A percentile compares a stretch with the other conserved stretches of the same genome.
These are phyloP conservation scores for Ophiostoma ips DNA, from an alignment of 2,329 filamentous ascomycete species.

Conservation along the genomic window DNA sequence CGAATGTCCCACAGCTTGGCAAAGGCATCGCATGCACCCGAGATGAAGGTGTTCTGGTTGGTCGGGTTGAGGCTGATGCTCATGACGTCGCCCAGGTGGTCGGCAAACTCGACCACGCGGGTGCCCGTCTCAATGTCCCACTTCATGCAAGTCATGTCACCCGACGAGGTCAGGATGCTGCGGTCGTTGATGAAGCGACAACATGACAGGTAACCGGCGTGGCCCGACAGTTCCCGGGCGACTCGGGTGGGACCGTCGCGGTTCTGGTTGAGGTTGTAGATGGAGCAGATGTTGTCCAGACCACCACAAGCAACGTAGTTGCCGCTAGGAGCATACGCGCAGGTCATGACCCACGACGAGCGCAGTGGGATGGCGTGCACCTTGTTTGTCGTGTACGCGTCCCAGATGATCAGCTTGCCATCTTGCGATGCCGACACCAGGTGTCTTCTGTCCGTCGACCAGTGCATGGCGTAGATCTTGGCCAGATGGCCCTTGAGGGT, in stretches of 20 bases:
- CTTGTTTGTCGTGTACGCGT: conserved; percentile 99
- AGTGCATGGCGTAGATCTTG: conserved; percentile 99
- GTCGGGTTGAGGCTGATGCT: conserved; percentile 99
- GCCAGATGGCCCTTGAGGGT: conserved; percentile 95
- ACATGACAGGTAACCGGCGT: conserved; percentile 95
- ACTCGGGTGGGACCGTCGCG: conserved; percentile 95
- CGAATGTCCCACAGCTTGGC: conserved; percentile 98
- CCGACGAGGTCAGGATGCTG: conserved; percentile 92
- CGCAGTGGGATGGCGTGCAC: conserved; percentile 95
- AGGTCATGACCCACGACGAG: conserved; percentile 99
- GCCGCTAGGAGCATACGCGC: conserved; percentile 93
- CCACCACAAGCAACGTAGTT: conserved; percentile 98
- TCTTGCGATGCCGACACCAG: conserved; percentile 97
- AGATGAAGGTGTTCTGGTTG: conserved; percentile 98
- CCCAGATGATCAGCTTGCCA: conserved; percentile 99
- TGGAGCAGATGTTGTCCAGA: conserved; percentile 98
- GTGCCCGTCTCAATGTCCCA: conserved; percentile 98
- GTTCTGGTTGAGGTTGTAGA: conserved; percentile 93
- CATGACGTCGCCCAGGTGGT: conserved; percentile 98
- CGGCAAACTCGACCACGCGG: conserved; percentile 94
- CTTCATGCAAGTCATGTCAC: conserved; percentile 99
- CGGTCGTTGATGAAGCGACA: conserved; percentile 98
- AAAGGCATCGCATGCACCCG: conserved; percentile 96
- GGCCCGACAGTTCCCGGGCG: conserved; percentile 86
- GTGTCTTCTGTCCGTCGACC: conserved; percentile 95